Evolutionary conservation across 2,329 filamentous ascomycete species (phyloP), one percentile per base, ranked within the genome.

Genomic region (Cladosporium phlei): DNA sequence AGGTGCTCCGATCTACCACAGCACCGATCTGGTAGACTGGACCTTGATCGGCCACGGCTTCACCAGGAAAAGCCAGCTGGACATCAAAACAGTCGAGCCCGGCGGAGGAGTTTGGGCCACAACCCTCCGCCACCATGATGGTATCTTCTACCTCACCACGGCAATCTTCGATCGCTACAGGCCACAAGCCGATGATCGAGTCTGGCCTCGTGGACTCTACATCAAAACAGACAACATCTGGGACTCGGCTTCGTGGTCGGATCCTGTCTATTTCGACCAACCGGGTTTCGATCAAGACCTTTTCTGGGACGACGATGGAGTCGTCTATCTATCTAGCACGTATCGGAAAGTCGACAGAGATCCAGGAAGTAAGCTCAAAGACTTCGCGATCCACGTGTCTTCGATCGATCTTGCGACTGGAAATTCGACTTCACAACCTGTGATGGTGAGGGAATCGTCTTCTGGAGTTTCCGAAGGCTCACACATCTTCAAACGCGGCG

Each of bases 1-100:
- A 0, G 77, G 77, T 4, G 73, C 74, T 14, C 75, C 78, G 11
- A 77, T 83, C 49, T 80, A 82, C 55, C 71, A 78, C 21, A 79
- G 75, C 17, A 73, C 62, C 6, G 71, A 78, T 51, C 66, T 78
- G 10, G 59, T 76, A 8, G 69, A 72, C 32, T 79, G 76, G 75
- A 64, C 64, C 4, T 66, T 77, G 12, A 73, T 78, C 32, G 71
- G 70, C 3, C 71, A 78, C 52, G 76, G 73, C 2, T 63, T 79
- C 42, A 78, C 65, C 9, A 66, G 75, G 28, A 68, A 68, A 35
- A 71, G 66, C 32, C 75, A 78, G 57, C 61, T 78, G 10, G 69
- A 78, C 40, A 67, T 78, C 58, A 67, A 75, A 12, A 74, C 74
- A 0, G 65, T 62, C n/a, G 75, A 77, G 34, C 72, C 75, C 2